Percentiles rank a stretch among this genome's conserved stretches.
phyloP scores from a whole-genome alignment of 352 stramenopile genomes.

The Phytophthora pistaciae region DNA sequence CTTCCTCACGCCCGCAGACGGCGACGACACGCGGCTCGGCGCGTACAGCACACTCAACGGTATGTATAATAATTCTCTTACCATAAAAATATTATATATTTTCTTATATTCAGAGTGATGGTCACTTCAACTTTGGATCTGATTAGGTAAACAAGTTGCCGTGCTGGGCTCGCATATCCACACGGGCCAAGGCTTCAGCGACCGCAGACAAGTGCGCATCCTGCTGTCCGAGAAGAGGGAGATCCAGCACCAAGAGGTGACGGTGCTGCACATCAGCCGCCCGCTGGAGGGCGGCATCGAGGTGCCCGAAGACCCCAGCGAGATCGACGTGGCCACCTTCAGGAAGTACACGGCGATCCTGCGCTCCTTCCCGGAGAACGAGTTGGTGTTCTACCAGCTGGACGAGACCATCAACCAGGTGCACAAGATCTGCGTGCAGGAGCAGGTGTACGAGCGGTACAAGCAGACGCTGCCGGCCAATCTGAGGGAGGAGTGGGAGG shows the following conservation, averaged over 20 bases:
- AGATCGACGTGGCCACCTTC: constrained; percentile 80
- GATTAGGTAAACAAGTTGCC: constrained; percentile 57
- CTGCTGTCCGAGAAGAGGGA: constrained; percentile 72
- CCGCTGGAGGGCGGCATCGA: constrained; percentile 69
- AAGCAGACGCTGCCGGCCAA: constrained; percentile 52
- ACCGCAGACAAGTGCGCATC: constrained; percentile 70
- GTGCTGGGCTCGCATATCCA: constrained; percentile 69
- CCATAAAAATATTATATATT: constrained; percentile 1
- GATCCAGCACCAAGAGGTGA: constrained; percentile 62
- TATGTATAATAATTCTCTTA: constrained; percentile 16
- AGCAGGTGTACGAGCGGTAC: constrained; percentile 57
- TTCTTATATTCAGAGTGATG: constrained; percentile 29
- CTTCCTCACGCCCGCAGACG: constrained; percentile 50
- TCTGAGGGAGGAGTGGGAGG: constrained; percentile 65
- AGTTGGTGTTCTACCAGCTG: constrained; percentile 75
- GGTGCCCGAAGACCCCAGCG: constrained; percentile 75
- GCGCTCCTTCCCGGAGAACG: constrained; percentile 77
- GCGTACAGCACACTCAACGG: constrained; percentile 78
- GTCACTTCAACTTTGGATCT: constrained; percentile 25
- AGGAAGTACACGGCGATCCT: constrained; percentile 82
- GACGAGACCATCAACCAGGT: constrained; percentile 74
- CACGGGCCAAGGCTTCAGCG: constrained; percentile 58
- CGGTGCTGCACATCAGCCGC: constrained; percentile 76
- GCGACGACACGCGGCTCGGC: constrained; percentile 41
- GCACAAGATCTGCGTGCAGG: constrained; percentile 58